These are phyloP conservation scores for Puya raimondii DNA, from an alignment of 176 grass and related monocot genomes.

Conservation along the genomic window DNA sequence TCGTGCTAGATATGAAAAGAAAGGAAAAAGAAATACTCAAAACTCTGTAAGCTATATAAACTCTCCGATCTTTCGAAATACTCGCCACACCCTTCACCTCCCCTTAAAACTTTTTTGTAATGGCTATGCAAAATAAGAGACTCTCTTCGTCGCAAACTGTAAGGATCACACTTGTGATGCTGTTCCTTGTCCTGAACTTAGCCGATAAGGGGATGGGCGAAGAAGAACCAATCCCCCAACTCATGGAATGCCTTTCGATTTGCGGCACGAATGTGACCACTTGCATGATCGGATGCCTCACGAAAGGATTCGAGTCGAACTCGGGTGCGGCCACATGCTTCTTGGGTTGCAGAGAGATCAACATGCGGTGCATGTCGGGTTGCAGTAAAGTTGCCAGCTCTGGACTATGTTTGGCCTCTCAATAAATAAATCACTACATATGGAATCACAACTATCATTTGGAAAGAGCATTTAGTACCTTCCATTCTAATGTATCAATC, in stretches of 20 bases:
- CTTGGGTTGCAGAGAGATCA: conserved; percentile 16
- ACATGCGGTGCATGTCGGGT: background rate
- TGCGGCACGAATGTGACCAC: background rate
- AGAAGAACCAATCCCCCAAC: background rate
- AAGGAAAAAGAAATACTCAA: too few relatives aligned
- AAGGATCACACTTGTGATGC: background rate
- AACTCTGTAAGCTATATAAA: too few relatives aligned
- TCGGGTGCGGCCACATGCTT: background rate
- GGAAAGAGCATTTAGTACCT: too few relatives aligned
- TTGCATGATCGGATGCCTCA: conserved; percentile 5
- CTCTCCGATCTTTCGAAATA: too few relatives aligned
- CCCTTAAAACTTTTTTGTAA: too few relatives aligned
- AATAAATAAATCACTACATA: too few relatives aligned
- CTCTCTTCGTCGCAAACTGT: too few relatives aligned
- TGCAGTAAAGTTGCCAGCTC: background rate
- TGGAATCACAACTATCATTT: too few relatives aligned
- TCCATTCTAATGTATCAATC: too few relatives aligned
- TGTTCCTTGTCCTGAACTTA: conserved; percentile 8
- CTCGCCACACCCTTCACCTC: too few relatives aligned
- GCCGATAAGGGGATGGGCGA: background rate
- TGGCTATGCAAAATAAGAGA: too few relatives aligned
- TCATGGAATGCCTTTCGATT: background rate
- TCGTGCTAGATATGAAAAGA: too few relatives aligned
- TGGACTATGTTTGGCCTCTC: background rate
- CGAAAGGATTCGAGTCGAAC: background rate